Conservation (phyloP, 805 yeast species). For the Yarrowia sp. region DNA sequence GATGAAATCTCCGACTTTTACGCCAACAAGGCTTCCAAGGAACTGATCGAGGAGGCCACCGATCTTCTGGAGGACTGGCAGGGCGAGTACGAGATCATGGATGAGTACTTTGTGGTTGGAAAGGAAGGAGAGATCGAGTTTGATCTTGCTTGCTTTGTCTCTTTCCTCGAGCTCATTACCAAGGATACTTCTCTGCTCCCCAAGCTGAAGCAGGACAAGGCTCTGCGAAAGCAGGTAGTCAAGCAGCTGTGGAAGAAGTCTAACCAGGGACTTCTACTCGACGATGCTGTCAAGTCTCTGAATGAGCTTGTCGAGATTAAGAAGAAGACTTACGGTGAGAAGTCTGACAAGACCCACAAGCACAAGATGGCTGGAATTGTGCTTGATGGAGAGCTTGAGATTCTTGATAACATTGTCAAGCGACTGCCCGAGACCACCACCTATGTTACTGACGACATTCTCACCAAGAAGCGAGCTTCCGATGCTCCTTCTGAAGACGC, state of each 20-base stretch:
- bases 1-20: slow-evolving; percentile 43
- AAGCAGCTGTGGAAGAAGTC: slow-evolving; percentile 25
- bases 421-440: slow-evolving; percentile 11
- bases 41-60: slow-evolving; percentile 18
- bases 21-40: slow-evolving; percentile 28
- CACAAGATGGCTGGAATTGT: background rate
- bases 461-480: slow-evolving; percentile 1
- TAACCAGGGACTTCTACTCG: slow-evolving; percentile 27
- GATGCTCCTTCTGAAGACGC: background rate
- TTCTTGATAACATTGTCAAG: background rate
- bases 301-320: background rate
- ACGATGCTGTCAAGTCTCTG: slow-evolving; percentile 22
- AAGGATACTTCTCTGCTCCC: background rate
- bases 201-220: background rate
- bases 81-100: slow-evolving; percentile 29
- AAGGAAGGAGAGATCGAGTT: slow-evolving; percentile 17
- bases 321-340: background rate
- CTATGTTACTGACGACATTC: background rate
- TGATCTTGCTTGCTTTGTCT: slow-evolving; percentile 24
- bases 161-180: background rate
- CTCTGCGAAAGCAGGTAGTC: slow-evolving; percentile 20
- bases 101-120: slow-evolving; percentile 30
- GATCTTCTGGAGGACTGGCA: slow-evolving; percentile 27
- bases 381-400: slow-evolving; percentile 6
- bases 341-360: background rate